Evolutionary conservation across 371 early-diverging fungal genomes (phyloP).

Genomic region (Cokeromyces recurvatus): DNA sequence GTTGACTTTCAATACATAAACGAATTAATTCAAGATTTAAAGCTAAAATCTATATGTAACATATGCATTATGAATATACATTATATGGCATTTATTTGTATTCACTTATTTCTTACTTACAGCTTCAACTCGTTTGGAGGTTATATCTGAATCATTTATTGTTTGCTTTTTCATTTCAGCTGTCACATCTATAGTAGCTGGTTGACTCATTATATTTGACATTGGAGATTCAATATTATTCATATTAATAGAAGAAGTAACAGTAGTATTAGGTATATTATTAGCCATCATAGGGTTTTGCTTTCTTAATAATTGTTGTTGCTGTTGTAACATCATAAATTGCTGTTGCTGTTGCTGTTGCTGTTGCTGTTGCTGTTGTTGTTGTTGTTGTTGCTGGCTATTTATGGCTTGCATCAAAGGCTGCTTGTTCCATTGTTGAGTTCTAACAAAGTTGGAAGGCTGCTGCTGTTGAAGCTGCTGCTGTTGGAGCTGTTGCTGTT

Average conservation of each 20-base stretch:
- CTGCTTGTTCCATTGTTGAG: no score
- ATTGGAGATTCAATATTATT: no score
- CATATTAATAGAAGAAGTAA: no score
- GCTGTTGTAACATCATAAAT: not conserved
- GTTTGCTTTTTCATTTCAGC: no score
- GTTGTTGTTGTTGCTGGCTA: not conserved
- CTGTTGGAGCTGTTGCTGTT: not conserved
- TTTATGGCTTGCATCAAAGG: not conserved
- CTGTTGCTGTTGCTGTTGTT: not conserved
- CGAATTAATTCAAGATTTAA: conserved; percentile 52
- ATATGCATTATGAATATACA: no score
- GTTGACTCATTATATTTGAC: not conserved
- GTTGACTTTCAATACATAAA: conserved; percentile 36
- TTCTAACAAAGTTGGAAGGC: no score
- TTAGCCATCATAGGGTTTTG: not conserved
- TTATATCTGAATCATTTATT: no score
- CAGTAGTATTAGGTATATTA: no score
- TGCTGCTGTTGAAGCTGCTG: not conserved
- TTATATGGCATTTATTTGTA: not conserved
- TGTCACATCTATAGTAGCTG: not conserved
- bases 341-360: conserved; percentile 3
- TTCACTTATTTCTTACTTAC: not conserved
- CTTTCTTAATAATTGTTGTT: not conserved
- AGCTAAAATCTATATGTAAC: conserved; percentile 21
- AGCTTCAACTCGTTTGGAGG: conserved; percentile 4